phyloP scores from a whole-genome alignment of 2,329 filamentous ascomycete species.

The Apiospora sp. region DNA sequence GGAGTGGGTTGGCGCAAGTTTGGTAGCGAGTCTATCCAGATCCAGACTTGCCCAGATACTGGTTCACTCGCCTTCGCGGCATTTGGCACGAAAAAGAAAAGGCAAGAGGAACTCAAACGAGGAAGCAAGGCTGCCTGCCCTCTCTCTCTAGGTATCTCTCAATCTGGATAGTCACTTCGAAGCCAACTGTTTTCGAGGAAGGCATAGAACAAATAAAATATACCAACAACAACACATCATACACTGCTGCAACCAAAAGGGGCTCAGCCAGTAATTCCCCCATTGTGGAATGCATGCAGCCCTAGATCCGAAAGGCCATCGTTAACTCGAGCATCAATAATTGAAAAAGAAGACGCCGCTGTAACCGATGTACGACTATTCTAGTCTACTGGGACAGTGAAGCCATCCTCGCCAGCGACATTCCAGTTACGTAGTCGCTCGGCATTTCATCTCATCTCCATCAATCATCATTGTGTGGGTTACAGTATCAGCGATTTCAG shows the following conservation, averaged over 20 bases:
- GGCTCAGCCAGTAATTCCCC: not conserved
- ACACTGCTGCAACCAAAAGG: not conserved
- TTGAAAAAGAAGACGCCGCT: not conserved
- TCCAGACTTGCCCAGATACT: conserved; percentile 7
- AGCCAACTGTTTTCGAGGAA: not conserved
- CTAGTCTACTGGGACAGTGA: not conserved
- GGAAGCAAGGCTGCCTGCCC: not conserved
- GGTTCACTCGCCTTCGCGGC: not conserved
- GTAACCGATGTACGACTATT: not conserved
- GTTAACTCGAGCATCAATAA: not conserved
- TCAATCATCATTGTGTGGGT: conserved; percentile 5
- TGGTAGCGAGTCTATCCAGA: conserved; percentile 8
- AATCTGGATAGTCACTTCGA: not conserved
- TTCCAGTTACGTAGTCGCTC: not conserved
- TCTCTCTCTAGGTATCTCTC: too few species aligned
- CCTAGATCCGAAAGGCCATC: not conserved
- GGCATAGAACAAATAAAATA: not conserved
- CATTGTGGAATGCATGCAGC: too few species aligned
- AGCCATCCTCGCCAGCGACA: not conserved
- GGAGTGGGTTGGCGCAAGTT: not conserved
- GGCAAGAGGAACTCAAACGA: not conserved
- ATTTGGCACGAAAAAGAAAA: not conserved
- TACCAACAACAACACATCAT: not conserved
- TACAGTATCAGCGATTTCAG: conserved; percentile 2
- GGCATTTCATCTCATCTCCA: not conserved